Base-by-base conservation (phyloP, 140 eudicot species). In the Ambrosia hybrid region DNA sequence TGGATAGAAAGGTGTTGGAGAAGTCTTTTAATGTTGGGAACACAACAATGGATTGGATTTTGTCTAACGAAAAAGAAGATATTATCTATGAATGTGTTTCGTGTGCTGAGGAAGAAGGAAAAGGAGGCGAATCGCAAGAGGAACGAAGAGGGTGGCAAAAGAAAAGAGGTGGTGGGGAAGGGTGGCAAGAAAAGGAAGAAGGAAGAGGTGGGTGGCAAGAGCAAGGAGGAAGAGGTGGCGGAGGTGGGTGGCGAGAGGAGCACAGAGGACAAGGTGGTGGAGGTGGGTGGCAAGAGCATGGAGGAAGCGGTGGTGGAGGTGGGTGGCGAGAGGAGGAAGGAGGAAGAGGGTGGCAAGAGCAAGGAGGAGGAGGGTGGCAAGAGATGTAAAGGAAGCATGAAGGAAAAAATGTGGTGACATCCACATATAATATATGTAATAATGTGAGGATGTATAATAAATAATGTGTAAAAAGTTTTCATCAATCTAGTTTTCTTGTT, bases 51-150 rank as follows among this genome's bases (percentile, higher is more conserved):
- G 85, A 72, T 30, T 69, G n/a, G 75, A 62, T 92, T 63, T 39
- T 89, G 59, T 78, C 46, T 13, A 56, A 74, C 12, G 80, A 82
- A 43, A 58, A 26, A 9, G 84, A 82, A n/a, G 81, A 85, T 2
- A 57, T 76, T 37, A 85, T 92, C 1, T 51, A 74, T 61, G 89
- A 80, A 3, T 92, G 98, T 30, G 67, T 74, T 21, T 87, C 93
- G 0, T 92, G 98, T 75, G 98, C 98, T 0, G 91, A 89, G 81
- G 94, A 71, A 21, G 94, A 71, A 21, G 67, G 26, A 38, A 12
- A 4, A 30, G 66, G 38, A 55, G 55, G 65, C 1, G 9, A 2
- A 15, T 12, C 16, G 4, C 66, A 16, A 70, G 53, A 56, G 39
- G 55, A 36, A 6, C 34, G 52, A 1, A 43, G 8, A 21, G 58